Evolutionary conservation across 345 rosid genomes (phyloP).

Genomic region (Citropsis articulata): DNA sequence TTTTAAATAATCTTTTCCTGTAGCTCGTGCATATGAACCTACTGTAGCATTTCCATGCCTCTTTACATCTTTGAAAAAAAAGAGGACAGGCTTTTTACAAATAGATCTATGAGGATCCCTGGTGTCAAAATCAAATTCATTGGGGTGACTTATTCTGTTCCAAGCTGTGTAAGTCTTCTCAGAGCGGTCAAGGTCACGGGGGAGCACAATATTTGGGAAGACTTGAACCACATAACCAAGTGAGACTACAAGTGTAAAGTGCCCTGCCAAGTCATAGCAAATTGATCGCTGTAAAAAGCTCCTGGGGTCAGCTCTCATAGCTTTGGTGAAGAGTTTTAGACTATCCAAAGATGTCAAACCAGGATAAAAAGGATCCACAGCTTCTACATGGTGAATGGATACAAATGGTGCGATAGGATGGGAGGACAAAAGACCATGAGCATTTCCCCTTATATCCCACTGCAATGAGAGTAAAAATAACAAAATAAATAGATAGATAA

Average conservation of each 20-base stretch:
- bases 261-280: slow-evolving; percentile 60
- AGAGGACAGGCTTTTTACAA: slow-evolving; percentile 51
- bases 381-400: slow-evolving; percentile 86
- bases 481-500: not conserved
- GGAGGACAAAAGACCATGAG: slow-evolving; percentile 69
- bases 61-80: slow-evolving; percentile 49
- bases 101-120: slow-evolving; percentile 57
- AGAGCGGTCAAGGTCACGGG: slow-evolving; percentile 74
- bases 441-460: slow-evolving; percentile 93
- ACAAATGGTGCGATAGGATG: slow-evolving; percentile 88
- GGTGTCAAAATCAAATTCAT: slow-evolving; percentile 83
- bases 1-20: slow-evolving; percentile 55
- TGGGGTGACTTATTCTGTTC: slow-evolving; percentile 49
- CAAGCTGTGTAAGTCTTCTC: slow-evolving; percentile 82
- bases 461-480: slow-evolving; percentile 23
- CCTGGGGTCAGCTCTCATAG: slow-evolving; percentile 63
- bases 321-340: slow-evolving; percentile 70
- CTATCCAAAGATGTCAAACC: slow-evolving; percentile 63
- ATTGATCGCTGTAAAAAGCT: slow-evolving; percentile 84
- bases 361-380: slow-evolving; percentile 80
- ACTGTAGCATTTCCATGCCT: slow-evolving; percentile 47
- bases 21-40: slow-evolving; percentile 52
- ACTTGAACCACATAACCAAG: slow-evolving; percentile 86
- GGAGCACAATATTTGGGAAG: slow-evolving; percentile 56
- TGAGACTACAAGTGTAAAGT: slow-evolving; percentile 59